phyloP scores from a whole-genome alignment of 352 stramenopile species.

The Pythium scleroteichum region DNA sequence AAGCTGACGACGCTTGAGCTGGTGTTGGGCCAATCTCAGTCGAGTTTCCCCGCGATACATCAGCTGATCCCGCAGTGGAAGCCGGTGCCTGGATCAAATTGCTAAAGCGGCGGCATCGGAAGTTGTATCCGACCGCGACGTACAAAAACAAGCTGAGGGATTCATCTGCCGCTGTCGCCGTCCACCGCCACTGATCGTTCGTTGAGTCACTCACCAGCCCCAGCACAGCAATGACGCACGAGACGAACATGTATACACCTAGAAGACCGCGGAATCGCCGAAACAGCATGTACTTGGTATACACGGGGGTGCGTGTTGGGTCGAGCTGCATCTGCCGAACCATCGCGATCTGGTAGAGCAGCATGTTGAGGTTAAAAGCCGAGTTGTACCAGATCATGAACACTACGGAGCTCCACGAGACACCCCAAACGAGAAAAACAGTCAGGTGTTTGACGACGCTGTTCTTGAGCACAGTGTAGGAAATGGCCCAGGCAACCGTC shows the following conservation, averaged over 20 bases:
- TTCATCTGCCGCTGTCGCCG: conserved; percentile 38
- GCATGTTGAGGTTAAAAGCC: conserved; percentile 69
- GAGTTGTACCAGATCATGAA: conserved; percentile 77
- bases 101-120: conserved; percentile 58
- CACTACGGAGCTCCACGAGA: conserved; percentile 53
- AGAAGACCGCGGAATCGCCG: conserved; percentile 48
- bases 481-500: conserved; percentile 50
- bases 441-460: conserved; percentile 42
- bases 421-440: conserved; percentile 53
- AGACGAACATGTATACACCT: conserved; percentile 54
- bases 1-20: conserved; percentile 10
- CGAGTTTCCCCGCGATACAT: background rate
- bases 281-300: conserved; percentile 70
- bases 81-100: conserved; percentile 38
- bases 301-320: conserved; percentile 49
- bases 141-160: conserved; percentile 46
- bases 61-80: background rate
- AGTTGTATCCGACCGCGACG: conserved; percentile 50
- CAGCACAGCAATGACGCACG: conserved; percentile 45
- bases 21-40: background rate
- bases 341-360: conserved; percentile 65
- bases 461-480: conserved; percentile 44
- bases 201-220: conserved; percentile 44
- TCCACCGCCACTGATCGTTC: conserved; percentile 38
- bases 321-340: conserved; percentile 56